phyloP scores from a whole-genome alignment of 2,329 filamentous ascomycete species.

The Xylariaceae sp. region DNA sequence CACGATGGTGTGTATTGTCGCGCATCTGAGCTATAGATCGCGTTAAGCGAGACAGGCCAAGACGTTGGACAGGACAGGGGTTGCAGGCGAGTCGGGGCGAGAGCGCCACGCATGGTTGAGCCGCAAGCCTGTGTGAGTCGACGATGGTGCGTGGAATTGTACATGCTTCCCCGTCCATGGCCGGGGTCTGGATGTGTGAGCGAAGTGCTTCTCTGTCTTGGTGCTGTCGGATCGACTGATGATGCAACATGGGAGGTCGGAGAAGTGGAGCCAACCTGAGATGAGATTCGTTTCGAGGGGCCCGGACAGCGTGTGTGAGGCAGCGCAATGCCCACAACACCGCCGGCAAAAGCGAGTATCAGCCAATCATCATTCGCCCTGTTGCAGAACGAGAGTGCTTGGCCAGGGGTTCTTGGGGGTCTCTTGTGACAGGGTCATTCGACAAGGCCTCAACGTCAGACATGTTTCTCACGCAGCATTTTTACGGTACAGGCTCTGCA shows the following conservation, averaged over 20 bases:
- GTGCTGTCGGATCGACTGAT: slow-evolving; percentile 38
- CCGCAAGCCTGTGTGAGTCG: not conserved
- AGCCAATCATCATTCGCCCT: slow-evolving; percentile 1
- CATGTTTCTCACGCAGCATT: no score
- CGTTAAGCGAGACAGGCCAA: slow-evolving; percentile 10
- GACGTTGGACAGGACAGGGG: no score
- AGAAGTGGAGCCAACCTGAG: slow-evolving; percentile 17
- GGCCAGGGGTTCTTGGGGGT: no score
- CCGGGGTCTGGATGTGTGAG: slow-evolving; percentile 14
- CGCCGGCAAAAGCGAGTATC: slow-evolving; percentile 15
- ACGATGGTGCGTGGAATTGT: slow-evolving; percentile 1
- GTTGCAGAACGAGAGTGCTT: no score
- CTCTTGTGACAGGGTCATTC: no score
- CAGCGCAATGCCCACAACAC: slow-evolving; percentile 24
- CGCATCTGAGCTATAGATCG: slow-evolving; percentile 12
- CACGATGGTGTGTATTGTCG: slow-evolving; percentile 17
- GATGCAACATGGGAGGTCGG: slow-evolving; percentile 38
- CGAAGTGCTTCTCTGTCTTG: slow-evolving; percentile 7
- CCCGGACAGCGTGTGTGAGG: slow-evolving; percentile 10
- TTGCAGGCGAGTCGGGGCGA: not conserved
- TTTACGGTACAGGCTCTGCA: no score
- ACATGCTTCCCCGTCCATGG: not conserved
- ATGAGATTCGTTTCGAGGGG: slow-evolving; percentile 25
- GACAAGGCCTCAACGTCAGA: no score
- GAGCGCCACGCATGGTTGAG: slow-evolving; percentile 6